Base-by-base conservation (phyloP, 495 filamentous ascomycete species). In the Sporormia fimetaria region DNA sequence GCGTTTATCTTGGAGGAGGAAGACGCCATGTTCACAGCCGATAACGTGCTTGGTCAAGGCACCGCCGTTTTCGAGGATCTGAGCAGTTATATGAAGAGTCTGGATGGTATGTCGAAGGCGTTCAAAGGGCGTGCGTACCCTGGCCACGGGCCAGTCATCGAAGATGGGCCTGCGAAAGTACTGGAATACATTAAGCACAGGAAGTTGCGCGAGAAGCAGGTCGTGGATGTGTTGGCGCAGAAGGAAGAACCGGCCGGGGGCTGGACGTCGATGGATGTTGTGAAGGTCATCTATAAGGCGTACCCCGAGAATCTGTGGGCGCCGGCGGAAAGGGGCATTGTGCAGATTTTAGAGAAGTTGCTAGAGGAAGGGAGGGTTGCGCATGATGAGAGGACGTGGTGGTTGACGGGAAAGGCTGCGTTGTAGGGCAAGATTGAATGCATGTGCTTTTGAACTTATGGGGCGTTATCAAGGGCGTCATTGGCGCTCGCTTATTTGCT, bases 11-110 rank as follows among this genome's bases (percentile, higher is more conserved):
- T 66, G 6, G 56, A 78, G 44, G 80, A 93, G 52, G 82, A 90
- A 54, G 71, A 81, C 55, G 83, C 83, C 6, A 70, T 96, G 57
- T 94, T 98, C 61, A 94, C 87, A 0, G 90, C 84, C 26, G 90
- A 98, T 54, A 95, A 90, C 51, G 83, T 98, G 21, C 71, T 98
- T 3, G 90, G 90, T 0, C 86, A 95, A 42, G 90, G 90, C 2
- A 95, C 90, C 3, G 76, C 82, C 21, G 87, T 94, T 9, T 95
- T 94, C 55, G 86, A 93, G 61, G 78, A 94, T 42, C 67, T 94
- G 2, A 61, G 59, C 4, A 63, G 62, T 3, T 98, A 95, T 55
- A 62, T 95, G 42, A 48, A 53, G n/a, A 85, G 76, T 34, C 60
- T 98, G 10, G 64, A 77, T 37, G 67, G 66, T 40, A 93, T 95